Evolutionary conservation across 176 grass and related monocot species (phyloP).

Genomic region (Oryza nivara): DNA sequence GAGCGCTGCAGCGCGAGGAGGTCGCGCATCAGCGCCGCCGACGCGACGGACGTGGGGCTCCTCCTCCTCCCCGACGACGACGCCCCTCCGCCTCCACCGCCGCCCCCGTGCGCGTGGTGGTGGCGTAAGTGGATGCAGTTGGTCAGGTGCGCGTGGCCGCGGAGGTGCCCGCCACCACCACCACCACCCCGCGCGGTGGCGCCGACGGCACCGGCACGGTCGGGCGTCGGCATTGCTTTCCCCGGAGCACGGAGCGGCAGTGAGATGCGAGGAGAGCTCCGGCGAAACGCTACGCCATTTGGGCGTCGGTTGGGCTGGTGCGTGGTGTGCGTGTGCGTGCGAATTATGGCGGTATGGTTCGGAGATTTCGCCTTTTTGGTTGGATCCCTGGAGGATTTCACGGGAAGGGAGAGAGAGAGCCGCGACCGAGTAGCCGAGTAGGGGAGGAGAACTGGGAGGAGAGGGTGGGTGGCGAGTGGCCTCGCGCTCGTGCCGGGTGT

Average conservation of each 20-base stretch:
- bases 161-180: conserved; percentile 53
- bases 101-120: conserved; percentile 50
- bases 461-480: conserved; percentile 29
- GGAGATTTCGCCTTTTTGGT: conserved; percentile 53
- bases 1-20: conserved; percentile 84
- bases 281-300: conserved; percentile 36
- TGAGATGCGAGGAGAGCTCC: neutral
- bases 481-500: conserved; percentile 49
- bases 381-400: conserved; percentile 46
- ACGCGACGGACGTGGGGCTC: conserved; percentile 51
- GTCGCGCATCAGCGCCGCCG: conserved; percentile 77
- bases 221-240: conserved; percentile 47
- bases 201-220: conserved; percentile 25
- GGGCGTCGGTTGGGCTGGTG: neutral
- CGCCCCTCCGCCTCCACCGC: conserved; percentile 30
- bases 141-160: conserved; percentile 79
- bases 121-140: conserved; percentile 88
- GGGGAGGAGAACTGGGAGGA: neutral
- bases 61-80: conserved; percentile 49
- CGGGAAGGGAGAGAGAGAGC: conserved; percentile 37
- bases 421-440: neutral
- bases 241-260: neutral
- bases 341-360: conserved; percentile 54
- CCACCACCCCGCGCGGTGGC: conserved; percentile 4
- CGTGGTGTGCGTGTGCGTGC: neutral